Evolutionary conservation across 441 rosid species (phyloP).

Genomic region (Syzygium malaccense): DNA sequence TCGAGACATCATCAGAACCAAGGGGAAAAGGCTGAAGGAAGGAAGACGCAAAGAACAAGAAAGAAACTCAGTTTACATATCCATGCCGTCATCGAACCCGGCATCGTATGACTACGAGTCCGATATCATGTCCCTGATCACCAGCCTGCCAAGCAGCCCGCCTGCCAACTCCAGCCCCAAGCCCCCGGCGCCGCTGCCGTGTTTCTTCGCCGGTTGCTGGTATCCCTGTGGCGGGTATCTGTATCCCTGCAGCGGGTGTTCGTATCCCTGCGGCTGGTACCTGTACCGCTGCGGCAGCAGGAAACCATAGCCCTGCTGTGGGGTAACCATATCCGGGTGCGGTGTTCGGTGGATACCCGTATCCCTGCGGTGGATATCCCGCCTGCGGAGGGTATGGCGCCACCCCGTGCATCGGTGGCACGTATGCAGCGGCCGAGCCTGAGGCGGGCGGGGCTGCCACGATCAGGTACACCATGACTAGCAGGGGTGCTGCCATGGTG

Average conservation of each 20-base stretch:
- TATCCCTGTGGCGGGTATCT: background rate
- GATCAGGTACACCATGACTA: too few relatives aligned
- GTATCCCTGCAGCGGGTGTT: background rate
- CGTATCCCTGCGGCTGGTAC: too few relatives aligned
- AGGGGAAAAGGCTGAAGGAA: too few relatives aligned
- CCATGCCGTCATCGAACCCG: background rate
- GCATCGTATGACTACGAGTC: background rate
- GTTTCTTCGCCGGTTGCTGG: background rate
- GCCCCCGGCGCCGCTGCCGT: background rate
- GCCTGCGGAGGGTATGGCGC: background rate
- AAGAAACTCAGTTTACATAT: background rate
- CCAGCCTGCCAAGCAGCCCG: background rate
- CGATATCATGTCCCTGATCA: background rate
- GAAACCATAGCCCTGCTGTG: too few relatives aligned
- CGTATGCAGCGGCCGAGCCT: background rate
- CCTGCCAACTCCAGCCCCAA: background rate
- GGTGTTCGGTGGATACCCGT: too few relatives aligned
- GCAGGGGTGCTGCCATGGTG: too few relatives aligned
- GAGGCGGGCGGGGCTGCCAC: background rate
- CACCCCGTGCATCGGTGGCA: background rate
- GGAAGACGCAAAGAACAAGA: too few relatives aligned
- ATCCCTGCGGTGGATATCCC: too few relatives aligned
- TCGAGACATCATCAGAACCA: too few relatives aligned
- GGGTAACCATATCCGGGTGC: too few relatives aligned
- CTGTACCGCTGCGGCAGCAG: too few relatives aligned